Base-by-base conservation (phyloP, 1,139 yeast species). In the Kurtzmaniella quercitrusa region DNA sequence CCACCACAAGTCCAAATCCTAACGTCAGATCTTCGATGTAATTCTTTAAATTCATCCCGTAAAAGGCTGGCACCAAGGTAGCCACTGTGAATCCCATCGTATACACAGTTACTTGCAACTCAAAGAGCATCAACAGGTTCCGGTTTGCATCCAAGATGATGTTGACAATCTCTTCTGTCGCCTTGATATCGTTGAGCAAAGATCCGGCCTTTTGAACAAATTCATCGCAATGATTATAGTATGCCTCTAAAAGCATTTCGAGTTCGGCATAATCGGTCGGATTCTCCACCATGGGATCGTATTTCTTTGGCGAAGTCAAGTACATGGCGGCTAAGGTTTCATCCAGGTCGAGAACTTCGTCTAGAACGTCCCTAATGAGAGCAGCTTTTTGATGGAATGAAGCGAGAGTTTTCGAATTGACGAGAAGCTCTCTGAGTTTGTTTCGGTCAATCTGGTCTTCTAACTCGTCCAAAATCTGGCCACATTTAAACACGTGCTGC, bases 131-230 rank as follows among this genome's bases (percentile, higher is more conserved):
- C 48, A 93, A 73, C 6, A 95, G 84, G 63, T 94, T 94, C 65
- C 99, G 81, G 59, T 91, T 93, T 1, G 98, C 90, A 63, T 94
- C 99, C 44, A 94, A 67, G 46, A 94, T 89, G 55, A 94, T 93
- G 60, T 94, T 94, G 47, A 90, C 94, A 56, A 94, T 90, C 59
- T 94, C 99, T 59, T 94, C 98, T 0, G 99, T 93, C 14, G 95
- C 89, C 50, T 84, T 80, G 53, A 94, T 93, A 62, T 93, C 95
- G 51, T 82, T 79, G 31, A 88, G 81, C 45, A 90, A 68, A 29
- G 91, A 84, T 41, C 89, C 96, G 0, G 95, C 85, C 46, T 89
- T 90, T 60, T 93, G 99, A 2, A 93, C 98, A 56, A 89, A 86
- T 63, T 94, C 98, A 57, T 94, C 98, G 61, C 95, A 87, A 56